Conservation (phyloP, 352 stramenopile genomes). For the Pythium pyrilobum region DNA sequence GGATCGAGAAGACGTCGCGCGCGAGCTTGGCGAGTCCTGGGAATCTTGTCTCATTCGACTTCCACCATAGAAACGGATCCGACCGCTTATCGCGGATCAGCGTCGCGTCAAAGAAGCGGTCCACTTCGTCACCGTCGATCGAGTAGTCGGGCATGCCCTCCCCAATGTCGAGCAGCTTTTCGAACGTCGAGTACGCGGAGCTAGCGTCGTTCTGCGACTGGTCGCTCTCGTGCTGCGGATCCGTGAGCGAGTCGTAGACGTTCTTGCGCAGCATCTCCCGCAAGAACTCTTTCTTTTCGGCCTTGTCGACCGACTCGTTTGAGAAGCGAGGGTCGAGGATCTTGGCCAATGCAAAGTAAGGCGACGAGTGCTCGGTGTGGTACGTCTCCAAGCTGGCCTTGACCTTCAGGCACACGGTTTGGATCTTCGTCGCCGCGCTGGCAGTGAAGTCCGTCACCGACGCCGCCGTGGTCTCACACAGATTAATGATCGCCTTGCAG, state of each 20-base stretch:
- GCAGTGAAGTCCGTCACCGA: slow-evolving; percentile 54
- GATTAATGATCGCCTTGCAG: slow-evolving; percentile 71
- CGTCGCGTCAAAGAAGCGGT: slow-evolving; percentile 79
- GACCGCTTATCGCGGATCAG: slow-evolving; percentile 77
- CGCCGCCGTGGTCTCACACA: slow-evolving; percentile 64
- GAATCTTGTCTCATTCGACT: slow-evolving; percentile 78
- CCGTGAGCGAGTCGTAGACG: slow-evolving; percentile 55
- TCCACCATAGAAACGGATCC: slow-evolving; percentile 79
- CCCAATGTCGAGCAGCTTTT: slow-evolving; percentile 76
- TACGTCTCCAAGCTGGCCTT: slow-evolving; percentile 65
- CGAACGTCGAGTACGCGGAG: slow-evolving; percentile 74
- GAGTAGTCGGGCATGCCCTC: slow-evolving; percentile 74
- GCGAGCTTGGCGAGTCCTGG: slow-evolving; percentile 63
- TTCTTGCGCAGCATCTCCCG: slow-evolving; percentile 71
- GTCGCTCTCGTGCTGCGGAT: slow-evolving; percentile 48
- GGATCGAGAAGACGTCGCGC: slow-evolving; percentile 71
- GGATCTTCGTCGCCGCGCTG: slow-evolving; percentile 52
- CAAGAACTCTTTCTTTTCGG: slow-evolving; percentile 69
- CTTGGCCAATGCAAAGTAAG: slow-evolving; percentile 69
- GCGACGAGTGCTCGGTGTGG: slow-evolving; percentile 60
- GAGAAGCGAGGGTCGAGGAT: slow-evolving; percentile 77
- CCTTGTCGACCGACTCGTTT: slow-evolving; percentile 75
- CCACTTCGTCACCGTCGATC: slow-evolving; percentile 72
- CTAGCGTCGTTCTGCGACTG: slow-evolving; percentile 51
- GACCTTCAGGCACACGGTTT: slow-evolving; percentile 71